Evolutionary conservation across 2,329 filamentous ascomycete genomes (phyloP).

Genomic region (Penicillium sp.): DNA sequence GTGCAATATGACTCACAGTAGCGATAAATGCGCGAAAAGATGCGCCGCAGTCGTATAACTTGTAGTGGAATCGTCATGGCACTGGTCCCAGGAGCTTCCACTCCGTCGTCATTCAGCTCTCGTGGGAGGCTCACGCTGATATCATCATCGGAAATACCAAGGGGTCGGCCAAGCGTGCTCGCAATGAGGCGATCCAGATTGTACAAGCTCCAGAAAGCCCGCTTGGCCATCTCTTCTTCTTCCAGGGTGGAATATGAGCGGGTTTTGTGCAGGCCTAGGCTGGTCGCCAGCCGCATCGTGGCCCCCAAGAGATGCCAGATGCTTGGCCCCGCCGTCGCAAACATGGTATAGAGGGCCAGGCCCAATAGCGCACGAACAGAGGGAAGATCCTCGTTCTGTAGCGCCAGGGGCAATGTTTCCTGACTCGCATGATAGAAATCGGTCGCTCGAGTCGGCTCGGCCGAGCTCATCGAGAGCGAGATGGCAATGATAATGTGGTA

Average conservation of each 20-base stretch:
- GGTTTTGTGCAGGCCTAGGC: constrained; percentile 35
- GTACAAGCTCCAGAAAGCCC: constrained; percentile 43
- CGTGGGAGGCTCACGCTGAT: constrained; percentile 36
- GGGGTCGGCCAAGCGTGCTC: constrained; percentile 36
- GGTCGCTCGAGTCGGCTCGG: constrained; percentile 26
- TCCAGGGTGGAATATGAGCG: constrained; percentile 24
- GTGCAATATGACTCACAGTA: constrained; percentile 26
- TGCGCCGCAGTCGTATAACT: constrained; percentile 33
- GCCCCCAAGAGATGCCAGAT: constrained; percentile 39
- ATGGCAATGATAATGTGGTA: constrained; percentile 38
- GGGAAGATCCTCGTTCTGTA: constrained; percentile 38
- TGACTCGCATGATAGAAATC: constrained; percentile 36
- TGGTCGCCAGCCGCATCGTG: constrained; percentile 35
- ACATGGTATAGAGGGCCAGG: constrained; percentile 36
- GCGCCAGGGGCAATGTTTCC: constrained; percentile 30
- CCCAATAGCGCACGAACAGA: constrained; percentile 35
- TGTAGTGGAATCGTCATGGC: constrained; percentile 38
- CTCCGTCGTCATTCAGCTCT: constrained; percentile 39
- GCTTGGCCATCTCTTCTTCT: constrained; percentile 39
- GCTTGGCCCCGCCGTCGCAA: constrained; percentile 35
- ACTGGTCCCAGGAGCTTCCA: constrained; percentile 33
- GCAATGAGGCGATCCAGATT: constrained; percentile 41
- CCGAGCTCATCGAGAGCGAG: constrained; percentile 31
- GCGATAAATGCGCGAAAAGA: constrained; percentile 38
- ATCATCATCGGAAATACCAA: constrained; percentile 41